Conservation (phyloP, 1,139 yeast species). For the Entelexis sorbosivorans region DNA sequence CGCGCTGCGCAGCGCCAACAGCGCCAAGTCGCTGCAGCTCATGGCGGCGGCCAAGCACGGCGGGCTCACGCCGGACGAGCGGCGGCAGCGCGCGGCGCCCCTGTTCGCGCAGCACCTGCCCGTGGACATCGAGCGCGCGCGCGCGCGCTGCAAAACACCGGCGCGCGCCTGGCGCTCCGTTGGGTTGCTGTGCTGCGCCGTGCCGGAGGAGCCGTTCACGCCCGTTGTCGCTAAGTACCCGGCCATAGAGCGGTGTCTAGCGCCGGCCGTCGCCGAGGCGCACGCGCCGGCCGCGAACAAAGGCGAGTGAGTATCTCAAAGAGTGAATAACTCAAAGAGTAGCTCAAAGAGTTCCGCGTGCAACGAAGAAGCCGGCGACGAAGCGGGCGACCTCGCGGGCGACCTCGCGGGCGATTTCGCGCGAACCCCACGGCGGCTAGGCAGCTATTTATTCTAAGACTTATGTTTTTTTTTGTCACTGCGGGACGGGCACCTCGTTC, state of each 20-base stretch:
- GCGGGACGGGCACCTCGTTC: conserved; percentile 39
- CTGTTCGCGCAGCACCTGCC: conserved; percentile 4
- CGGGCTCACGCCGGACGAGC: not conserved
- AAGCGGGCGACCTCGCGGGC: too few species aligned
- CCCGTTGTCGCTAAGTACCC: not conserved
- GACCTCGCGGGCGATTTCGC: too few species aligned
- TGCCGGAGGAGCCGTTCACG: not conserved
- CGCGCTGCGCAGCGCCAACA: not conserved
- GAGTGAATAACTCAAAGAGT: too few species aligned
- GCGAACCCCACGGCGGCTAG: too few species aligned
- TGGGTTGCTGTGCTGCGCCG: not conserved
- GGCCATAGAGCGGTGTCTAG: not conserved
- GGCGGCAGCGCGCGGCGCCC: not conserved
- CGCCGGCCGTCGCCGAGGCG: not conserved
- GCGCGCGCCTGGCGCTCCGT: conserved; percentile 4
- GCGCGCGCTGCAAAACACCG: conserved; percentile 3
- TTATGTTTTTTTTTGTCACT: not conserved
- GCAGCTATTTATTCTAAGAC: not conserved
- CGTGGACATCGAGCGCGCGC: not conserved
- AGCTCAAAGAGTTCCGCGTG: too few species aligned
- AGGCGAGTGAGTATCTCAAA: too few species aligned
- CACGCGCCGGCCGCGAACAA: not conserved
- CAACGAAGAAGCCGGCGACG: too few species aligned
- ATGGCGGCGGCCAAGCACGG: not conserved
- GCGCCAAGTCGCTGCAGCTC: not conserved